A percentile compares a stretch with the other conserved stretches of the same genome.
These are phyloP conservation scores for Gymnopilus junonius DNA, from an alignment of 768 basidiomycete genomes.

Conservation along the genomic window DNA sequence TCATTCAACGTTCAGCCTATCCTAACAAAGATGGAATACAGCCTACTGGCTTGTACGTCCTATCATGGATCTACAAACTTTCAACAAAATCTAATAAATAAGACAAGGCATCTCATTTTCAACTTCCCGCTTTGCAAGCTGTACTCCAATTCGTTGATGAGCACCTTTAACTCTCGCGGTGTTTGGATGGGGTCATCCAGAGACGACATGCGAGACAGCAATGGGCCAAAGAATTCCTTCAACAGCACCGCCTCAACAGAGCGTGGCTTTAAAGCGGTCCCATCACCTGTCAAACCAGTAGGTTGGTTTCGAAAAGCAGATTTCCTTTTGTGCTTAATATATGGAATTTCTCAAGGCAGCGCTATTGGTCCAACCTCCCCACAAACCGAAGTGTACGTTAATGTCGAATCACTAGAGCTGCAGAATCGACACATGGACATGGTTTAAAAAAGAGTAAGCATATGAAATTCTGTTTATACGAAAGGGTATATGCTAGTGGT, in stretches of 20 bases:
- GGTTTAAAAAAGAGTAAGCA: no score
- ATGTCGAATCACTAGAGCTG: constrained; percentile 13
- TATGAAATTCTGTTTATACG: no score
- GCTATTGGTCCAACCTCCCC: not conserved
- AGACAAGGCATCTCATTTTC: constrained; percentile 16
- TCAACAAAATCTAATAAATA: not conserved
- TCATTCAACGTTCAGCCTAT: not conserved
- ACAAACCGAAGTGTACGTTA: constrained; percentile 6
- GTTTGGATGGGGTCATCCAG: constrained; percentile 6
- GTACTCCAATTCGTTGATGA: constrained; percentile 22
- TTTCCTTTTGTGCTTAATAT: not conserved
- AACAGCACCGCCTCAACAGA: not conserved
- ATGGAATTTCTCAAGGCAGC: not conserved
- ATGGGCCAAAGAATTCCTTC: not conserved
- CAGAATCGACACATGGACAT: not conserved
- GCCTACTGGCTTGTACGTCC: constrained; percentile 20
- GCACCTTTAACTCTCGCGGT: constrained; percentile 18
- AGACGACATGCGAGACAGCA: not conserved
- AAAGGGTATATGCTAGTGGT: no score
- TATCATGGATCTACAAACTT: not conserved
- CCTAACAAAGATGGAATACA: not conserved
- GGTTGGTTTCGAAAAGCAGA: not conserved
- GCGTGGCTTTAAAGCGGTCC: not conserved
- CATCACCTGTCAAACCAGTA: not conserved
- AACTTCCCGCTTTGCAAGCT: constrained; percentile 20